Base-by-base conservation (phyloP, 805 yeast species). In the Saccharomyces eubayanus region DNA sequence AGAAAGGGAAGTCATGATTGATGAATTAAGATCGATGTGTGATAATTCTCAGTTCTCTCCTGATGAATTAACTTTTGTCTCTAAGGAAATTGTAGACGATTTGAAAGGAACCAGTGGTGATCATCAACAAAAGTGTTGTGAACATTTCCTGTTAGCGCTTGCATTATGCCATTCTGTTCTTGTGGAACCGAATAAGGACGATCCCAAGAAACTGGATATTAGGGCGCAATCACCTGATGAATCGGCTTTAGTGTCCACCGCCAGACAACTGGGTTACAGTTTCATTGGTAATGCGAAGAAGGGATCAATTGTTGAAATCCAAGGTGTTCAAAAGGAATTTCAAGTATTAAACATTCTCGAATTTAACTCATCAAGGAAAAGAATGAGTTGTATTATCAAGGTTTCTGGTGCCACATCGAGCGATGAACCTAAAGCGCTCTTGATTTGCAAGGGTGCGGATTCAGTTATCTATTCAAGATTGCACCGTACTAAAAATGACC, bases 221-320 rank as follows among this genome's bases (percentile, higher is more conserved):
- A 83, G 85, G 62, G 94, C 95, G 0, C 94, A 87, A 67, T 84
- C 90, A 21, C 96, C 96, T 0, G 96, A 87, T 75, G 96, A 87
- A 68, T 90, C 91, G 24, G 95, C 96, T 0, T 76, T 87, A 53
- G 96, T 87, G 21, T 86, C 85, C 16, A 86, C 95, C 9, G 94
- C 94, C 0, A 77, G 91, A 65, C 85, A 87, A 62, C 72, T 85
- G 58, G 96, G 96, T 0, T 87, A 81, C 67, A 77, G 79, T 41
- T 86, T 85, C 65, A 65, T 78, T 21, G 83, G 79, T 40, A 78
- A 81, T 65, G 85, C 89, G 6, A 85, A 85, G 62, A 76, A 77
- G 49, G 92, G 92, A 51, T 61, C 85, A 14, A 70, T 85, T 48
- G 75, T 87, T 49, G 82, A 83, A 51, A 82, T 83, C 28, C 89